phyloP scores from a whole-genome alignment of 2,329 filamentous ascomycete species.

The Paracamarosporium sp. region DNA sequence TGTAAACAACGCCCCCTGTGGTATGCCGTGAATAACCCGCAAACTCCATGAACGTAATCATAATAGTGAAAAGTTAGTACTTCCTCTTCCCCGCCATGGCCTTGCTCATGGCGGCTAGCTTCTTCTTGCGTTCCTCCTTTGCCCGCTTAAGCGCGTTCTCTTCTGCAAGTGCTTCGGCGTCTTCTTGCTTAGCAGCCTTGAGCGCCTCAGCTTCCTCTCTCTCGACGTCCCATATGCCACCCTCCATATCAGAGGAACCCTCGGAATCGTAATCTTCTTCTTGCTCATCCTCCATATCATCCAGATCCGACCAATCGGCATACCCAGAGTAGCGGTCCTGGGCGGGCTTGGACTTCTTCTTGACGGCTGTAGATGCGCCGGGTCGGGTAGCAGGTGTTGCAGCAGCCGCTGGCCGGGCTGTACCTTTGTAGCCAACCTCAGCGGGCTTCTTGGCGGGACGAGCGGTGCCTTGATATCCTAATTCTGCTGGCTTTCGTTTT shows the following conservation, averaged over 20 bases:
- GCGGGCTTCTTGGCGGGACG: constrained; percentile 45
- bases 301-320: constrained; percentile 44
- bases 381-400: constrained; percentile 32
- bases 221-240: constrained; percentile 75
- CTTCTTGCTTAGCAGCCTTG: constrained; percentile 69
- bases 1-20: constrained; percentile 28
- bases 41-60: constrained; percentile 27
- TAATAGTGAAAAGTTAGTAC: constrained; percentile 25
- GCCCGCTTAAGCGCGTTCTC: constrained; percentile 50
- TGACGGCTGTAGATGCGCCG: constrained; percentile 27
- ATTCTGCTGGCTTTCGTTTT: constrained; percentile 47
- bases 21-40: constrained; percentile 35
- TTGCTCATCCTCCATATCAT: constrained; percentile 54
- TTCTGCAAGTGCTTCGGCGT: constrained; percentile 68
- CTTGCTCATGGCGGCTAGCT: constrained; percentile 35
- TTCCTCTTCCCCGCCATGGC: constrained; percentile 39
- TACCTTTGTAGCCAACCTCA: constrained; percentile 47
- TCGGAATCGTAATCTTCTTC: constrained; percentile 71
- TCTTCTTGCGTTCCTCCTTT: constrained; percentile 46
- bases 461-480: constrained; percentile 58
- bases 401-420: constrained; percentile 34
- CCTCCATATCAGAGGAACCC: constrained; percentile 79
- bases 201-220: constrained; percentile 72
- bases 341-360: constrained; percentile 35
- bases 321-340: constrained; percentile 48